A percentile compares a stretch with the other conserved stretches of the same genome.
These are phyloP conservation scores for Termitomyces sp. DNA, from an alignment of 768 basidiomycete species.

Conservation along the genomic window DNA sequence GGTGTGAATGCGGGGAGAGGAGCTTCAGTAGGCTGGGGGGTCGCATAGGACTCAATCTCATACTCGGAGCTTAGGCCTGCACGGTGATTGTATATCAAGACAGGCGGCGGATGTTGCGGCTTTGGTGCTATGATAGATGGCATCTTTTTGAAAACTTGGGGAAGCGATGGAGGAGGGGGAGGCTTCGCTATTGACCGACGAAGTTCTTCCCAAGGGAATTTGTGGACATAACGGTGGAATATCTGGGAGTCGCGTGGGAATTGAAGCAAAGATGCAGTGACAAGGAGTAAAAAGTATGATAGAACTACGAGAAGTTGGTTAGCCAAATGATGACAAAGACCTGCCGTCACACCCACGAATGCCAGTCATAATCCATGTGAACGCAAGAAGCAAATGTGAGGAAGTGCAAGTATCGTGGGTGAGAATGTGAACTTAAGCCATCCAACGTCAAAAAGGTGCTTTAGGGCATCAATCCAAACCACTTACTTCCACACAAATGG, in stretches of 20 bases:
- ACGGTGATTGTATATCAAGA: constrained; percentile 33
- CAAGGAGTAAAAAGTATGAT: constrained; percentile 50
- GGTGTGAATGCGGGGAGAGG: constrained; percentile 20
- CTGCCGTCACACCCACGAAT: constrained; percentile 31
- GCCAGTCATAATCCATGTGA: constrained; percentile 36
- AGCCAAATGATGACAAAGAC: background rate
- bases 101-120: constrained; percentile 35
- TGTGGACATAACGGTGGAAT: constrained; percentile 49
- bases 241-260: constrained; percentile 42
- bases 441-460: background rate
- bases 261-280: constrained; percentile 40
- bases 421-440: constrained; percentile 2
- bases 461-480: background rate
- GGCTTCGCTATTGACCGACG: constrained; percentile 15
- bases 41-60: constrained; percentile 46
- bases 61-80: constrained; percentile 41
- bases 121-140: constrained; percentile 42
- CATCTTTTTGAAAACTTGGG: constrained; percentile 34
- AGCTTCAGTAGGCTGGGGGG: constrained; percentile 20
- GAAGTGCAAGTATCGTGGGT: constrained; percentile 44
- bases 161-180: constrained; percentile 22
- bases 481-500: constrained; percentile 34
- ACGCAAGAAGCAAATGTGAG: constrained; percentile 51
- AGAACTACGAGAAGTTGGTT: constrained; percentile 40
- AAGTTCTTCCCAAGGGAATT: constrained; percentile 36